Base-by-base conservation (phyloP, 345 rosid genomes). In the Acer campestre region DNA sequence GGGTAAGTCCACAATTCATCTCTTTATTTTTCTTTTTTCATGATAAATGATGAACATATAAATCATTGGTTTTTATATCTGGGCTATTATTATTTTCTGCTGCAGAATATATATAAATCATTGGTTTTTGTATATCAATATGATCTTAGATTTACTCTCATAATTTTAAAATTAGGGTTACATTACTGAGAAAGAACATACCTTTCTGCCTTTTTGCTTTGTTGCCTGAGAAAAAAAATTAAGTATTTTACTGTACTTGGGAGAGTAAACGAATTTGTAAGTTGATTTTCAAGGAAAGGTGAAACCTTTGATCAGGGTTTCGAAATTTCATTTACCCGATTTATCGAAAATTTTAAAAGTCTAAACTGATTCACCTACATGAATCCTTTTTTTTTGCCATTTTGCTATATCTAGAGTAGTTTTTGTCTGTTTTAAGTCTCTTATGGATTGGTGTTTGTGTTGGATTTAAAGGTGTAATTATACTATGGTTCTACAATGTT, bases 401-500 rank as follows among this genome's bases (percentile, higher is more conserved):
- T 53, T 53, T 53, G 18, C 18, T 3, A 4, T 14, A 17, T 53
- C 58, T 16, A 16, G n/a, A 53, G 18, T 53, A 53, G 58, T 53
- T 4, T 29, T 53, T 71, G 27, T 56, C 18, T 58, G 75, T 59
- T 58, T 58, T 11, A 56, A 56, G 9, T 58, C 20, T 10, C 27
- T 58, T 31, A 42, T 31, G 70, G 48, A 17, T 53, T 44, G 14
- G 22, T 49, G 59, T 79, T 76, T 75, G 61, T 40, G 56, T 65
- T 67, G 20, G 31, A 63, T 75, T 86, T 80, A 82, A 83, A 79
- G 84, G 84, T 72, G 84, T 72, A 66, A 65, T 17, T 67, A 25
- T 78, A 78, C 63, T 66, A 92, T 94, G 95, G 84, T 92, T 75
- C 87, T 82, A 80, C 82, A 75, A 94, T 92, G 97, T 77, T 85